phyloP scores from a whole-genome alignment of 805 yeast species.

The Henningerozyma blattae region DNA sequence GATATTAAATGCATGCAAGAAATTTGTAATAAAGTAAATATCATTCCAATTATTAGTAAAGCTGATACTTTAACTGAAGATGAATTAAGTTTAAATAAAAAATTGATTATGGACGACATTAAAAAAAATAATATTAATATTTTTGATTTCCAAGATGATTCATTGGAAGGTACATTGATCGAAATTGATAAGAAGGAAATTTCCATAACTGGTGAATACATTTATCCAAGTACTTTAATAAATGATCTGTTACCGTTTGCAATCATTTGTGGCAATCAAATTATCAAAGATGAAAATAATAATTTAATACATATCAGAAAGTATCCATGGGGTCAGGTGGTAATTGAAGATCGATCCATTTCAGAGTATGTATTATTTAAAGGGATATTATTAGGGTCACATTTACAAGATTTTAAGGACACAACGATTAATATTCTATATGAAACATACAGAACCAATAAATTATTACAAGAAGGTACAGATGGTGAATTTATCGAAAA shows the following conservation, averaged over 20 bases:
- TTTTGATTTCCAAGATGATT: constrained; percentile 63
- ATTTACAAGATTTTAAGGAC: constrained; percentile 73
- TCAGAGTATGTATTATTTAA: constrained; percentile 64
- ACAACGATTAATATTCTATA: constrained; percentile 63
- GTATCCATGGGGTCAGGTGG: constrained; percentile 61
- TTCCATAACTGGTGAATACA: neutral
- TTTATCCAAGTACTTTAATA: constrained; percentile 20
- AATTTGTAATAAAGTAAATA: constrained; percentile 61
- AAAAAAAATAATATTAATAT: constrained; percentile 42
- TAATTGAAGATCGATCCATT: constrained; percentile 41
- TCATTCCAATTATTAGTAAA: constrained; percentile 72
- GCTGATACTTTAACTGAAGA: constrained; percentile 65
- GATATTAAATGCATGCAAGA: constrained; percentile 64
- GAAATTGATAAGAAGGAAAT: constrained; percentile 10
- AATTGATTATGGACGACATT: constrained; percentile 44
- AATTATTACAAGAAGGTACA: constrained; percentile 34
- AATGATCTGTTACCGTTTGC: constrained; percentile 50
- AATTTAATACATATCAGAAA: constrained; percentile 35
- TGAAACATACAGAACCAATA: constrained; percentile 68
- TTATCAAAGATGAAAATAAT: constrained; percentile 8
- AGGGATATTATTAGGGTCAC: constrained; percentile 64
- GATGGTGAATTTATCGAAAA: neutral
- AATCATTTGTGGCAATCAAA: constrained; percentile 42
- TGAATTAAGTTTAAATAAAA: constrained; percentile 47
- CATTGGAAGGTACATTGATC: constrained; percentile 12